Conservation (phyloP, 306 rosid genomes). For the Pterocarpus macrocarpus region DNA sequence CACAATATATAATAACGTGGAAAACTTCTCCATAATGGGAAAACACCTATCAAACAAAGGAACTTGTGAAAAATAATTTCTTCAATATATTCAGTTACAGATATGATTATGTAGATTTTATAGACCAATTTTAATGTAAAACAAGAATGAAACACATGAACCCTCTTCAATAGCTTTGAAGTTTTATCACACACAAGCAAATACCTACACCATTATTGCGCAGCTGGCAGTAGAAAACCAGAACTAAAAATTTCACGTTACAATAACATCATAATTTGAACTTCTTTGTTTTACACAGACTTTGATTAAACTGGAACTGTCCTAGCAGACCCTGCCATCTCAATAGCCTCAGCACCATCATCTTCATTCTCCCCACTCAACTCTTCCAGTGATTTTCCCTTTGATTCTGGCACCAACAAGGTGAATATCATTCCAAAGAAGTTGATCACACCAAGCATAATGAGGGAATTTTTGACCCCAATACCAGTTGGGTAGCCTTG, state of each 20-base stretch:
- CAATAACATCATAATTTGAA: not conserved
- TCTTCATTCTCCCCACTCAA: conserved; percentile 78
- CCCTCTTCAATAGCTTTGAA: conserved; percentile 10
- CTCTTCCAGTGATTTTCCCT: conserved; percentile 89
- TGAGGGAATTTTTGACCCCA: conserved; percentile 74
- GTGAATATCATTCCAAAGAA: conserved; percentile 71
- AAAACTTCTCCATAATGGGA: not conserved
- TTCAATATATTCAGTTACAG: conserved; percentile 2
- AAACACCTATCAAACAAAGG: not conserved
- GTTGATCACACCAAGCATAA: conserved; percentile 79
- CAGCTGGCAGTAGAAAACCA: conserved; percentile 16
- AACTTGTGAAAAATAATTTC: not conserved
- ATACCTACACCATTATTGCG: conserved; percentile 37
- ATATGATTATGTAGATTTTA: not conserved
- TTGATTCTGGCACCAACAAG: conserved; percentile 84
- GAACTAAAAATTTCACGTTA: conserved; percentile 1
- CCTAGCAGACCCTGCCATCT: conserved; percentile 37
- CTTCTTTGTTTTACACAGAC: not conserved
- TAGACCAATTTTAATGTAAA: not conserved
- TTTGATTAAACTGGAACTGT: conserved; percentile 59
- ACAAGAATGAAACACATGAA: not conserved
- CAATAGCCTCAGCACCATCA: conserved; percentile 37
- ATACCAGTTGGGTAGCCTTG: conserved; percentile 83
- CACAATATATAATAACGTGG: not conserved
- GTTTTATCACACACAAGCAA: conserved; percentile 11